These are phyloP conservation scores for Monosporascus sp. DNA, from an alignment of 2,329 filamentous ascomycete species.

Conservation along the genomic window DNA sequence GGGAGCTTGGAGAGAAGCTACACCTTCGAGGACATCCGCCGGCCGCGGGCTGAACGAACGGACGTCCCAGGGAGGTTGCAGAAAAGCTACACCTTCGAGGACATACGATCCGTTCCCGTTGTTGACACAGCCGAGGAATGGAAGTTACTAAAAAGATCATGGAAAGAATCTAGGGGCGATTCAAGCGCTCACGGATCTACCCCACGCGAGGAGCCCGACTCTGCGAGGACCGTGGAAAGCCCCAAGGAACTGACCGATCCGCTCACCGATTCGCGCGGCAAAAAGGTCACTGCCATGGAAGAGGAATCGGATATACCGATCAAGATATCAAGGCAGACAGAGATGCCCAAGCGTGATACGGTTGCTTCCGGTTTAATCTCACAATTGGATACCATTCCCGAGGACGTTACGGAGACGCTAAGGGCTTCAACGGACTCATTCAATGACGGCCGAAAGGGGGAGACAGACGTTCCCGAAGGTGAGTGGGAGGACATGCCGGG, in stretches of 20 bases:
- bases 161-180: slow-evolving; percentile 26
- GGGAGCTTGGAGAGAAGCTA: slow-evolving; percentile 18
- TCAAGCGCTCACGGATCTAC: slow-evolving; percentile 24
- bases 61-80: slow-evolving; percentile 8
- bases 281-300: slow-evolving; percentile 17
- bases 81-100: slow-evolving; percentile 24
- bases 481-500: slow-evolving; percentile 25
- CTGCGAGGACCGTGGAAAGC: slow-evolving; percentile 33
- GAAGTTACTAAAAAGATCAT: slow-evolving; percentile 26
- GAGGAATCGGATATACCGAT: slow-evolving; percentile 31
- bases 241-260: slow-evolving; percentile 35
- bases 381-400: neutral
- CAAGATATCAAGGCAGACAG: slow-evolving; percentile 30
- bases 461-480: neutral
- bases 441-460: neutral
- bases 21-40: slow-evolving; percentile 23
- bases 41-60: slow-evolving; percentile 9
- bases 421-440: neutral
- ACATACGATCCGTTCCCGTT: slow-evolving; percentile 16
- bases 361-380: slow-evolving; percentile 16
- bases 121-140: slow-evolving; percentile 23
- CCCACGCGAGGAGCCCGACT: slow-evolving; percentile 19
- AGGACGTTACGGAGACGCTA: neutral
- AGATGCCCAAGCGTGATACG: slow-evolving; percentile 30
- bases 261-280: slow-evolving; percentile 23